Evolutionary conservation across 345 rosid species (phyloP).

Genomic region (Capsella bursapastoris): DNA sequence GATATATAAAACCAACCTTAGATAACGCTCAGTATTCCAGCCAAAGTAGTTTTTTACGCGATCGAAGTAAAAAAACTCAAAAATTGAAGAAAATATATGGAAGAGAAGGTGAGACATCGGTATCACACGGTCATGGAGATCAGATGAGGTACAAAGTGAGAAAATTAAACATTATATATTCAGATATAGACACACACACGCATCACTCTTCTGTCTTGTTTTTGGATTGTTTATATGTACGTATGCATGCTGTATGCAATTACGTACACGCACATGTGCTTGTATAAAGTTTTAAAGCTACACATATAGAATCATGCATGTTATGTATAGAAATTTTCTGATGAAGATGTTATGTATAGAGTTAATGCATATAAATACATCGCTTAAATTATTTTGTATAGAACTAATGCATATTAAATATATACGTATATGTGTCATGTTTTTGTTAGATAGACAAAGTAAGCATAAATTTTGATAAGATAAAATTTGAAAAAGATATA

Average conservation of each 20-base stretch:
- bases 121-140: constrained; percentile 41
- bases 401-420: neutral
- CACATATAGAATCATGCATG: neutral
- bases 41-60: neutral
- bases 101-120: constrained; percentile 41
- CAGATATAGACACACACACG: constrained; percentile 5
- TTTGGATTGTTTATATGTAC: constrained; percentile 33
- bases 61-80: neutral
- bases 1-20: neutral
- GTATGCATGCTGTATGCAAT: constrained; percentile 39
- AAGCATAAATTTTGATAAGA: neutral
- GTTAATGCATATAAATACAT: neutral
- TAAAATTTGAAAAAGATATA: neutral
- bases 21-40: neutral
- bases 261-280: constrained; percentile 33
- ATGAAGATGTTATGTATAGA: neutral
- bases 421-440: neutral
- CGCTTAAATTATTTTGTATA: neutral
- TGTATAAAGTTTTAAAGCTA: constrained; percentile 20
- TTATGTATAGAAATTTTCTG: too few species aligned
- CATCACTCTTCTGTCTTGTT: constrained; percentile 27
- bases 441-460: neutral
- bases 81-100: constrained; percentile 14
- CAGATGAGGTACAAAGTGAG: constrained; percentile 29
- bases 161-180: constrained; percentile 10